These are phyloP conservation scores for Coriaria nepalensis DNA, from an alignment of 306 rosid species.

Conservation along the genomic window DNA sequence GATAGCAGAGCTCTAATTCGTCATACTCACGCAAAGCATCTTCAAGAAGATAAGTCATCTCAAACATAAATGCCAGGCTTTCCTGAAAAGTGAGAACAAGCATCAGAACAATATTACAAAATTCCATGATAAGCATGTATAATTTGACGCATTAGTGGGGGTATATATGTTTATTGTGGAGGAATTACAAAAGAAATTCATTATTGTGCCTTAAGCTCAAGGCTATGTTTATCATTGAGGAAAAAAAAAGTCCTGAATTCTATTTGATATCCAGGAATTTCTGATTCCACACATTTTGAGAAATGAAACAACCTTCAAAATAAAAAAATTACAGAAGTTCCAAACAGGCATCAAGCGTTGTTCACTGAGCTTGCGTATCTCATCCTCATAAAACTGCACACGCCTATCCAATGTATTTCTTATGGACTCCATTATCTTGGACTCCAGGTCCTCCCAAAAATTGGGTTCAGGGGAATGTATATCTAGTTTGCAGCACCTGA, in stretches of 20 bases:
- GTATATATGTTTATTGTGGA: neutral
- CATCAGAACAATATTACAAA: conserved; percentile 16
- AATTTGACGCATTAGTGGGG: neutral
- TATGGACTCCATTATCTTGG: conserved; percentile 78
- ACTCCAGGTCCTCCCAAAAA: conserved; percentile 96
- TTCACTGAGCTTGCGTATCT: conserved; percentile 95
- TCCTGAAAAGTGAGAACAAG: conserved; percentile 45
- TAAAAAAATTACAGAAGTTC: conserved; percentile 97
- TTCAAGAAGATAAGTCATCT: conserved; percentile 90
- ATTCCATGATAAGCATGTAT: conserved; percentile 14
- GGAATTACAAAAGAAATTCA: neutral
- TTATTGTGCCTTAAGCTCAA: neutral
- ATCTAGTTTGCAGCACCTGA: conserved; percentile 94
- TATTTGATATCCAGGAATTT: conserved; percentile 1
- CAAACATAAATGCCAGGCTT: conserved; percentile 98
- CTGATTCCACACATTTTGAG: conserved; percentile 18
- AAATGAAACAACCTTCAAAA: conserved; percentile 67
- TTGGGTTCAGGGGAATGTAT: conserved; percentile 65
- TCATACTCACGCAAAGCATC: conserved; percentile 94
- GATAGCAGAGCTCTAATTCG: conserved; percentile 88
- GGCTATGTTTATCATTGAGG: neutral
- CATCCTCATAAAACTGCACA: conserved; percentile 94
- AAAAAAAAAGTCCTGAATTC: neutral
- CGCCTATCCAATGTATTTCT: conserved; percentile 95
- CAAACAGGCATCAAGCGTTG: conserved; percentile 95